Evolutionary conservation across 176 grass and related monocot genomes (phyloP).

Genomic region (Aegilops bicornis): DNA sequence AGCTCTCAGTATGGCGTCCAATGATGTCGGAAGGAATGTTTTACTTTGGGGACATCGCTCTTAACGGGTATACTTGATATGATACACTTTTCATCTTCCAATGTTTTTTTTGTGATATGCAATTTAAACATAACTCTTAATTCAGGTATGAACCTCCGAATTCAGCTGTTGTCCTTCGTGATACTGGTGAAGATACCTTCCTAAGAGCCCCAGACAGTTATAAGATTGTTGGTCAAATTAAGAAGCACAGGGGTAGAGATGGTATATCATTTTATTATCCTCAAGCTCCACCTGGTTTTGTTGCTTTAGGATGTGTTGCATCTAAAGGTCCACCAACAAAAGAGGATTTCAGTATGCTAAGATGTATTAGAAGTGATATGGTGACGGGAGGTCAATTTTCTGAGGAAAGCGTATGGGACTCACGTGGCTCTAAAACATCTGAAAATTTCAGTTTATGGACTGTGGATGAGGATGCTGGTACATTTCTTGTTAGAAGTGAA

Average conservation of each 20-base stretch:
- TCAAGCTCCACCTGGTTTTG: slow-evolving; percentile 85
- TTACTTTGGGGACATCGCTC: slow-evolving; percentile 85
- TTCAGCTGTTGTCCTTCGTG: slow-evolving; percentile 82
- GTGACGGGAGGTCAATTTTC: slow-evolving; percentile 77
- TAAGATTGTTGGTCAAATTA: slow-evolving; percentile 71
- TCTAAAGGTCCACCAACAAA: slow-evolving; percentile 54
- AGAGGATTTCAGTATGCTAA: slow-evolving; percentile 68
- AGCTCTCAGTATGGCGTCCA: slow-evolving; percentile 94
- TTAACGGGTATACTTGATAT: slow-evolving; percentile 71
- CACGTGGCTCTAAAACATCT: slow-evolving; percentile 59
- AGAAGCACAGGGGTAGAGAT: slow-evolving; percentile 76
- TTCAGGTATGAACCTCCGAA: slow-evolving; percentile 89
- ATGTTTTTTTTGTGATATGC: background rate
- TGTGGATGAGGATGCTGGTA: slow-evolving; percentile 65
- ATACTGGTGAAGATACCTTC: slow-evolving; percentile 66
- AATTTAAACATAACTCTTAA: slow-evolving; percentile 31
- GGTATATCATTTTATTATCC: slow-evolving; percentile 85
- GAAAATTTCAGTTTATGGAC: slow-evolving; percentile 92
- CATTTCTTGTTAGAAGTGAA: slow-evolving; percentile 93
- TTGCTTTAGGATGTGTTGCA: slow-evolving; percentile 83
- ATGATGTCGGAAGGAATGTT: slow-evolving; percentile 70
- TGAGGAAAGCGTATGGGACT: slow-evolving; percentile 88
- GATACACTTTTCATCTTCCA: slow-evolving; percentile 6
- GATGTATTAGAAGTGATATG: slow-evolving; percentile 95
- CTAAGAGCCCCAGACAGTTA: slow-evolving; percentile 74